Percentiles rank a stretch among this genome's conserved stretches.
phyloP scores from a whole-genome alignment of 2,329 filamentous ascomycete genomes.

The Aspergillus glaucus region DNA sequence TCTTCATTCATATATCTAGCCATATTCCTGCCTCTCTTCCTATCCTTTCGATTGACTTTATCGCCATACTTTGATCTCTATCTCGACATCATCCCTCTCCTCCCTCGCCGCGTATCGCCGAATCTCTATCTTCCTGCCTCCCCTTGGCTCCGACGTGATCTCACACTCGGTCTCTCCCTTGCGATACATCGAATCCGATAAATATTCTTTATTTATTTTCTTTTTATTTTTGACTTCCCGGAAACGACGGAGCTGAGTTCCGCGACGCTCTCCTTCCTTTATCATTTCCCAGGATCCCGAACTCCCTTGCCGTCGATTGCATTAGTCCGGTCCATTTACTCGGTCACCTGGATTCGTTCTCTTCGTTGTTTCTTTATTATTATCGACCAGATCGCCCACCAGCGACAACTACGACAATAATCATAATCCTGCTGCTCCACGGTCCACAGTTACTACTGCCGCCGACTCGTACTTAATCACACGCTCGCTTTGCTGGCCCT shows the following conservation, averaged over 20 bases:
- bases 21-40: conserved; percentile 2
- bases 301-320: conserved; percentile 27
- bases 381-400: conserved; percentile 14
- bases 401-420: neutral
- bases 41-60: neutral
- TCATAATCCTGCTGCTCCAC: neutral
- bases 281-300: neutral
- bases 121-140: conserved; percentile 1
- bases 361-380: neutral
- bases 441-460: neutral
- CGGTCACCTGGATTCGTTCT: conserved; percentile 1
- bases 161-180: conserved; percentile 16
- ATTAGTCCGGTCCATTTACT: conserved; percentile 19
- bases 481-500: neutral
- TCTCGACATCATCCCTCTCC: conserved; percentile 12
- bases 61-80: conserved; percentile 6
- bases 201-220: conserved; percentile 7
- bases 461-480: neutral
- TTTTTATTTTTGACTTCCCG: conserved; percentile 4
- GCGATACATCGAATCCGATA: conserved; percentile 14
- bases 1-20: conserved; percentile 13
- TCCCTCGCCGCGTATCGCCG: conserved; percentile 7
- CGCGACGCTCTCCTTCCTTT: conserved; percentile 10
- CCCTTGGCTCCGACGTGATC: conserved; percentile 13
- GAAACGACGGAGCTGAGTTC: conserved; percentile 16